Evolutionary conservation across 495 filamentous ascomycete genomes (phyloP).

Genomic region (Lindgomyces ingoldianus): DNA sequence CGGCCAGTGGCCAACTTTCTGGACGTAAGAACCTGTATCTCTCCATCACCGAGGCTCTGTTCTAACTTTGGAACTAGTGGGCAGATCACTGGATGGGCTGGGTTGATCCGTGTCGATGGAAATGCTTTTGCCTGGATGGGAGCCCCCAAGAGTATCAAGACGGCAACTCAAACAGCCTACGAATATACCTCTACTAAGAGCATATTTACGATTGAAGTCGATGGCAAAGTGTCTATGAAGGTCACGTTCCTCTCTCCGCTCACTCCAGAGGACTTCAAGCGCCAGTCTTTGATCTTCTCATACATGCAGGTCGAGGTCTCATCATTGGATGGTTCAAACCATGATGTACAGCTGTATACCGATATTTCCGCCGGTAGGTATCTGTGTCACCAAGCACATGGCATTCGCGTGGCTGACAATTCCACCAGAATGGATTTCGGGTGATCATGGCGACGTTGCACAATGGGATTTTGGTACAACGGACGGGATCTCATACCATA

Average conservation of each 20-base stretch:
- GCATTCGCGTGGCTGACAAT: constrained; percentile 17
- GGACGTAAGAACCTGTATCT: constrained; percentile 49
- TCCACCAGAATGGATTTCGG: constrained; percentile 58
- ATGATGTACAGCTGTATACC: constrained; percentile 61
- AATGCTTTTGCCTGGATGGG: constrained; percentile 61
- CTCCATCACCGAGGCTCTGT: background rate
- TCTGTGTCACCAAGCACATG: constrained; percentile 11
- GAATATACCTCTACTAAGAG: constrained; percentile 62
- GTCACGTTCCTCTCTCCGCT: constrained; percentile 61
- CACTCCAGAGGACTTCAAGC: constrained; percentile 56
- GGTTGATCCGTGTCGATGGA: constrained; percentile 60
- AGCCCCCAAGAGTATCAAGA: constrained; percentile 41
- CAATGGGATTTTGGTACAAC: constrained; percentile 58
- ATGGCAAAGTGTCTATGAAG: constrained; percentile 52
- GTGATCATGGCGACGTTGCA: constrained; percentile 52
- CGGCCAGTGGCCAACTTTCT: constrained; percentile 60
- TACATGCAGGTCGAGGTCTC: constrained; percentile 57
- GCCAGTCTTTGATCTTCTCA: constrained; percentile 59
- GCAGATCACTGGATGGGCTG: constrained; percentile 56
- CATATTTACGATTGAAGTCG: constrained; percentile 58
- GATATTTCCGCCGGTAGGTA: constrained; percentile 63
- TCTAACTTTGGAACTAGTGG: constrained; percentile 41
- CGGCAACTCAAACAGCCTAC: constrained; percentile 55
- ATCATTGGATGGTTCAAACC: constrained; percentile 54
- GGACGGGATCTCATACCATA: constrained; percentile 55